Evolutionary conservation across 495 filamentous ascomycete species (phyloP).

Genomic region (Geopyxis carbonaria): DNA sequence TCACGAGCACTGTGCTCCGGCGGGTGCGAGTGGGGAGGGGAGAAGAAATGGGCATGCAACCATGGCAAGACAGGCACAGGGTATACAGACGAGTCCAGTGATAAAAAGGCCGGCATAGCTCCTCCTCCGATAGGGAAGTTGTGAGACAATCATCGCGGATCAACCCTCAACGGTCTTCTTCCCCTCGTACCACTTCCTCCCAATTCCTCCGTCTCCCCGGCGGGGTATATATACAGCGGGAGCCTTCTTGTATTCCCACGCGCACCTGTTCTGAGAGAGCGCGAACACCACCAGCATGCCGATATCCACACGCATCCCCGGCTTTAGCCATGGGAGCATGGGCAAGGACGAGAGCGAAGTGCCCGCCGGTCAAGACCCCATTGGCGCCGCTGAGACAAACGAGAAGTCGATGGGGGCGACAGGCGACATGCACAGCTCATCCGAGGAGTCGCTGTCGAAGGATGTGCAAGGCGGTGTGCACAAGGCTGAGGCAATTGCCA

Average conservation of each 20-base stretch:
- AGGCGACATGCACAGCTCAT: neutral
- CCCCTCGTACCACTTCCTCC: neutral
- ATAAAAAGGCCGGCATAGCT: neutral
- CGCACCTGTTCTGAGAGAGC: neutral
- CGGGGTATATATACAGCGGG: too few species aligned
- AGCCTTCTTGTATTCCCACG: too few species aligned
- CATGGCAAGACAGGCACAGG: neutral
- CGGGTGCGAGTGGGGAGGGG: neutral
- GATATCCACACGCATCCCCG: too few species aligned
- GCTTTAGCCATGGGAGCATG: too few species aligned
- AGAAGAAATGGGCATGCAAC: neutral
- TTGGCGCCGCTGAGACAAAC: neutral
- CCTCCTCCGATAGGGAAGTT: neutral
- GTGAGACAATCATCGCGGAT: neutral
- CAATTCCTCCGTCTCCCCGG: neutral
- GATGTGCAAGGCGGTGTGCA: constrained; percentile 29
- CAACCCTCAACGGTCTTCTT: neutral
- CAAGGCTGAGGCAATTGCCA: constrained; percentile 32
- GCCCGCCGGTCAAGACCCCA: neutral
- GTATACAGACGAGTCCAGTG: neutral
- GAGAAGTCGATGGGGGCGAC: constrained; percentile 1
- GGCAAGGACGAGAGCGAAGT: too few species aligned
- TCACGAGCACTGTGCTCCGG: neutral
- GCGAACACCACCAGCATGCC: neutral
- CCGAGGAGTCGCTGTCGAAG: neutral